Conservation (phyloP, 306 rosid genomes). For the Castanospermum australe region DNA sequence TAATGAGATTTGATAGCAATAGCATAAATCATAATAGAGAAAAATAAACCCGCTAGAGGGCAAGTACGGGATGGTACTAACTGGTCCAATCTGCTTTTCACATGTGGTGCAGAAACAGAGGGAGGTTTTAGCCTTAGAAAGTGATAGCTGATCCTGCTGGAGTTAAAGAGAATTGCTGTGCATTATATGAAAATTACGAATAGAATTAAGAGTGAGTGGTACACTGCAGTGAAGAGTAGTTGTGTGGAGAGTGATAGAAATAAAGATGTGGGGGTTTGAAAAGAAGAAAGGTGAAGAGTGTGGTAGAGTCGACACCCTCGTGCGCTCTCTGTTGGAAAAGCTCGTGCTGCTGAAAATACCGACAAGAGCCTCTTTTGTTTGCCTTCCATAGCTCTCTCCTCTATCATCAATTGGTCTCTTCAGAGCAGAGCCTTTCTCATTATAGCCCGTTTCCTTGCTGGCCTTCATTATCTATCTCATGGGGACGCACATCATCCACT, state of each 20-base stretch:
- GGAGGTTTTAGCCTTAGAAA: neutral
- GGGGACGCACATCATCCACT: constrained; percentile 15
- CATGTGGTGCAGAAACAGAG: constrained; percentile 10
- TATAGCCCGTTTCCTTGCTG: constrained; percentile 12
- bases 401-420: constrained; percentile 2
- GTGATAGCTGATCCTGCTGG: neutral
- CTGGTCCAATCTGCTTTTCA: constrained; percentile 17
- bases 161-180: neutral
- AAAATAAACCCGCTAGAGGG: neutral
- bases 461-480: constrained; percentile 10
- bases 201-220: neutral
- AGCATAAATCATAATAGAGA: neutral
- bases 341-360: neutral
- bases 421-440: constrained; percentile 1
- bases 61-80: constrained; percentile 12
- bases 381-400: constrained; percentile 2
- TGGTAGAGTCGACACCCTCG: too few species aligned
- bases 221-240: neutral
- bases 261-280: neutral
- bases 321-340: neutral
- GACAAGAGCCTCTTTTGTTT: constrained; percentile 18
- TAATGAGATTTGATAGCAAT: neutral
- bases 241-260: neutral
- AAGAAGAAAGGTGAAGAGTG: neutral
- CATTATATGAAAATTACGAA: too few species aligned